Evolutionary conservation across 2,329 filamentous ascomycete species (phyloP), one percentile per base, ranked within the genome.

Genomic region (Pestalotiopsis sp.): DNA sequence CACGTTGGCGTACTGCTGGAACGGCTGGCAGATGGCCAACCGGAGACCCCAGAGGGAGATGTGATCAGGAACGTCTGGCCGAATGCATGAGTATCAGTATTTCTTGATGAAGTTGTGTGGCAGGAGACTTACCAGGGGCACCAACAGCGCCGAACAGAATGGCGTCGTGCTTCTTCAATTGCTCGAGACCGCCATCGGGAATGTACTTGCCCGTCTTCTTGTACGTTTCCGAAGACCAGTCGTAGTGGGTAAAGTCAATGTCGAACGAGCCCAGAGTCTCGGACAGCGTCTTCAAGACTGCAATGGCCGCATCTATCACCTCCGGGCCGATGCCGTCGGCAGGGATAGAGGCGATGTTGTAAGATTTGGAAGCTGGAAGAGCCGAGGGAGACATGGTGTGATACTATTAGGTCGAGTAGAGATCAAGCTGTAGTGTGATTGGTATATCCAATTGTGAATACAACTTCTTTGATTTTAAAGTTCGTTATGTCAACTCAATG

Each of bases 1-100:
- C 0, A 91, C 87, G 69, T 92, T 92, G 71, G 89, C 89, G 71
- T 91, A 92, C 71, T 91, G 88, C 72, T 91, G 89, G 71, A 91
- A 81, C 3, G 86, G 83, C 69, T 90, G 88, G 72, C 90, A 87
- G 73, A 92, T 91, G 1, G 89, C 88, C 1, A 92, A 81, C 64
- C 90, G 87, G 17, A 91, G 81, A 31, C 84, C 84, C 90, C 90
- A 91, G 12, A 92, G 86, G 0, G 88, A 90, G 69, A 91, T 88
- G 71, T 91, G 89, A 72, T 91, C 90, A 7, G 89, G 89, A 0
- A 91, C 88, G 64, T 89, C 84, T 84, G n/a, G 11, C 61, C 25
- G 25, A 20, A 14, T 17, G 7, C 20, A 38, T 13, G 36, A 38
- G n/a, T 17, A 45, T n/a, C 1, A 45, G 2, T 3, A 27, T 17